A percentile compares a stretch with the other conserved stretches of the same genome.
Conservation (phyloP, 2,329 filamentous ascomycete species). For the Proliferodiscus dingleyae region DNA sequence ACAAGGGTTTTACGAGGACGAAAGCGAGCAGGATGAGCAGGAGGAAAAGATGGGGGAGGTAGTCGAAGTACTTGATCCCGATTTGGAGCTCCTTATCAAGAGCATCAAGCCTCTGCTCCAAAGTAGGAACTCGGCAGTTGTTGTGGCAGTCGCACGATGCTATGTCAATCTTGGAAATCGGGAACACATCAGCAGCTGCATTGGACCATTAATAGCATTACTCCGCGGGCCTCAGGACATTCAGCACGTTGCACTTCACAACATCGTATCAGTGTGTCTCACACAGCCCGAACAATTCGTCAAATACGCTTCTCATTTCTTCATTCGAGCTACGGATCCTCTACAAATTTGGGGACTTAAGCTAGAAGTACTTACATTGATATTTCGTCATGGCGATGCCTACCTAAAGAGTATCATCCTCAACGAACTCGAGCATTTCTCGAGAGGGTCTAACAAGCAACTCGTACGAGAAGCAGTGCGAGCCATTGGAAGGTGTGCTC, state of each 20-base stretch:
- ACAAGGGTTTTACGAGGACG: constrained; percentile 79
- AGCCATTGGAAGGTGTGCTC: constrained; percentile 89
- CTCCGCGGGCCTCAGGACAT: constrained; percentile 82
- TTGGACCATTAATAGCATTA: constrained; percentile 82
- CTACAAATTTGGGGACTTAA: constrained; percentile 86
- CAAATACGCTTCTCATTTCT: constrained; percentile 82
- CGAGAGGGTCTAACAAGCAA: constrained; percentile 66
- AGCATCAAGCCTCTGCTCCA: constrained; percentile 80
- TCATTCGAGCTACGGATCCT: constrained; percentile 74
- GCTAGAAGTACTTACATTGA: constrained; percentile 81
- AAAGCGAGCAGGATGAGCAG: constrained; percentile 38
- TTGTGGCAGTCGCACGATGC: constrained; percentile 78
- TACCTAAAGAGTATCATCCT: constrained; percentile 82
- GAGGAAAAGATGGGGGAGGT: constrained; percentile 43
- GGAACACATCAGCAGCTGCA: constrained; percentile 67
- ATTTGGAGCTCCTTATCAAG: constrained; percentile 76
- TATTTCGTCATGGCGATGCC: constrained; percentile 76
- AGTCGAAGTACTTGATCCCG: constrained; percentile 64
- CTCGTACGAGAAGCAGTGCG: constrained; percentile 85
- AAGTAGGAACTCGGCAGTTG: constrained; percentile 88
- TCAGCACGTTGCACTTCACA: constrained; percentile 84
- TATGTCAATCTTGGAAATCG: constrained; percentile 80
- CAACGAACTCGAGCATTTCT: constrained; percentile 92
- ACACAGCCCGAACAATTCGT: constrained; percentile 74
- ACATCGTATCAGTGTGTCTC: constrained; percentile 90